Evolutionary conservation across 2,329 filamentous ascomycete species (phyloP).

Genomic region (Penicillium corylophilum): DNA sequence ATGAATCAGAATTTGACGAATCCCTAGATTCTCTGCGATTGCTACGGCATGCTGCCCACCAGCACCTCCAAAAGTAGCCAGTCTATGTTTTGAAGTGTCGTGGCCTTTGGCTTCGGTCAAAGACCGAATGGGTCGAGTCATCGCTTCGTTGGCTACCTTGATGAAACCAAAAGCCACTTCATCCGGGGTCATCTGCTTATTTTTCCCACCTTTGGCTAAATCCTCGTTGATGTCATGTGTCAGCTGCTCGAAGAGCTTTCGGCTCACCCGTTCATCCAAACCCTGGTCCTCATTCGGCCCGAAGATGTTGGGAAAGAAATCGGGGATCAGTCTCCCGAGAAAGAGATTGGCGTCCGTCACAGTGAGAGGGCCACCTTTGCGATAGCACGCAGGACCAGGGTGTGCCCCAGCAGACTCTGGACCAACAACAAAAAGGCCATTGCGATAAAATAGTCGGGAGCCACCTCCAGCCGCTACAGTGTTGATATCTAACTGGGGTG

Average conservation of each 20-base stretch:
- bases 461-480: slow-evolving; percentile 87
- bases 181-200: slow-evolving; percentile 62
- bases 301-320: slow-evolving; percentile 93
- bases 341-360: slow-evolving; percentile 93
- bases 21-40: slow-evolving; percentile 78
- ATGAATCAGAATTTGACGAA: slow-evolving; percentile 79
- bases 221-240: slow-evolving; percentile 70
- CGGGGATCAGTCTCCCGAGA: slow-evolving; percentile 76
- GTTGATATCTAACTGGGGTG: slow-evolving; percentile 86
- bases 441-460: slow-evolving; percentile 53
- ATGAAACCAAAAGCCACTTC: slow-evolving; percentile 88
- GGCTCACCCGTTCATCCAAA: slow-evolving; percentile 70
- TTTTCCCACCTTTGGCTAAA: slow-evolving; percentile 41
- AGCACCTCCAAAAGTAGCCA: slow-evolving; percentile 86
- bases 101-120: slow-evolving; percentile 87
- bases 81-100: slow-evolving; percentile 78
- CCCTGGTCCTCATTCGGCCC: slow-evolving; percentile 78
- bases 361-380: slow-evolving; percentile 82
- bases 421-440: slow-evolving; percentile 70
- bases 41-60: slow-evolving; percentile 91
- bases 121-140: slow-evolving; percentile 85
- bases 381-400: slow-evolving; percentile 85
- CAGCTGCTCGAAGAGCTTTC: slow-evolving; percentile 69
- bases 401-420: slow-evolving; percentile 87
- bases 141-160: slow-evolving; percentile 85